Percentiles rank a stretch among this genome's conserved stretches.
Conservation (phyloP, 163 green algal species). For the Trebouxia gelatinosa region DNA sequence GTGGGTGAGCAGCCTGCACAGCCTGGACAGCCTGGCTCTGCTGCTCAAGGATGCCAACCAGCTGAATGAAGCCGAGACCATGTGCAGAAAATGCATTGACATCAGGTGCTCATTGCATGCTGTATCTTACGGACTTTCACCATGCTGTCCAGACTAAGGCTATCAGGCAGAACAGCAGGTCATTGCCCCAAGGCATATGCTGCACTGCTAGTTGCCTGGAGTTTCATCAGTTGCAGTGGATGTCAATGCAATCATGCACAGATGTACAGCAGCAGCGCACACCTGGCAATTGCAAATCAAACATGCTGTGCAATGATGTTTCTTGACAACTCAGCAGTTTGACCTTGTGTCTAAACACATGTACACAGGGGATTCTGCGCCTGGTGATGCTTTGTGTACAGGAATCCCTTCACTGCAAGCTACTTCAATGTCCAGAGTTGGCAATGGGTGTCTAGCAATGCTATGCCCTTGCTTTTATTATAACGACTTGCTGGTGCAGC, state of each 20-base stretch:
- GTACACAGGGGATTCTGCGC: too few species aligned
- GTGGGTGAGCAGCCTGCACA: too few species aligned
- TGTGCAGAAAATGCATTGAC: conserved; percentile 28
- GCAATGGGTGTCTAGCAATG: background rate
- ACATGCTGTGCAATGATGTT: too few species aligned
- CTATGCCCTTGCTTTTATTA: background rate
- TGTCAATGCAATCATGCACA: background rate
- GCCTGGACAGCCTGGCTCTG: conserved; percentile 22
- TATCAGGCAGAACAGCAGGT: background rate
- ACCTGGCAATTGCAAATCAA: too few species aligned
- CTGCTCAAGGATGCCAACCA: conserved; percentile 28
- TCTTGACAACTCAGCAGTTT: too few species aligned
- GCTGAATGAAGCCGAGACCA: conserved; percentile 16
- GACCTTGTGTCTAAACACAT: too few species aligned
- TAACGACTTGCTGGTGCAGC: background rate
- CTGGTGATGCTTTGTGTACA: too few species aligned
- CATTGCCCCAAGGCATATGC: background rate
- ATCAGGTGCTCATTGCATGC: conserved; percentile 5
- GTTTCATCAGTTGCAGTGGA: background rate
- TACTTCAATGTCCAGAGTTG: background rate
- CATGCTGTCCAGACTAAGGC: background rate
- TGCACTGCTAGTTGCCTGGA: background rate
- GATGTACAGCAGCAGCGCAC: background rate
- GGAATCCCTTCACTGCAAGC: too few species aligned
- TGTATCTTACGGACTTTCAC: background rate